A percentile compares a stretch with the other conserved stretches of the same genome.
phyloP scores from a whole-genome alignment of 2,329 filamentous ascomycete genomes.

The Cladophialophora carrionii region DNA sequence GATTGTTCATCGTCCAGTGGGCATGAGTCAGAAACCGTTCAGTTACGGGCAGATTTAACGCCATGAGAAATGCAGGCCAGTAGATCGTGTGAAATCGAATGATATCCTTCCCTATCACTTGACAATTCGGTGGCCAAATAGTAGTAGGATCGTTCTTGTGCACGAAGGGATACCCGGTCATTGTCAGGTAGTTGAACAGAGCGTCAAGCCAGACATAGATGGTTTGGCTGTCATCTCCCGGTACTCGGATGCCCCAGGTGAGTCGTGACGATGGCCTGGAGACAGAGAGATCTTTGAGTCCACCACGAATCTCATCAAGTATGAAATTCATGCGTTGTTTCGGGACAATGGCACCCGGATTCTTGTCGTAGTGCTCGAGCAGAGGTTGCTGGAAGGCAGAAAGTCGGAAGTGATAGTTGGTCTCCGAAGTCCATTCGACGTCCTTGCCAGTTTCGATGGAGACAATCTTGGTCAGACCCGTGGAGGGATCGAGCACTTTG shows the following conservation, averaged over 20 bases:
- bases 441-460: conserved; percentile 86
- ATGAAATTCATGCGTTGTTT: conserved; percentile 74
- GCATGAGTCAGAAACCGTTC: conserved; percentile 83
- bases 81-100: conserved; percentile 93
- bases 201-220: conserved; percentile 99
- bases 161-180: conserved; percentile 77
- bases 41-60: conserved; percentile 76
- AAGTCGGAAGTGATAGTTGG: conserved; percentile 92
- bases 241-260: conserved; percentile 86
- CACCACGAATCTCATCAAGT: conserved; percentile 72
- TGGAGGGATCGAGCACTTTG: conserved; percentile 73
- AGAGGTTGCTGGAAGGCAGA: conserved; percentile 79
- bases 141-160: conserved; percentile 64
- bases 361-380: conserved; percentile 75
- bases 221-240: conserved; percentile 80
- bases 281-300: conserved; percentile 84
- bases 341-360: conserved; percentile 78
- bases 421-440: conserved; percentile 92
- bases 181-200: conserved; percentile 89
- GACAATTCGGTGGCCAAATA: conserved; percentile 88
- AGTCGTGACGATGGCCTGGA: conserved; percentile 79
- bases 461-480: conserved; percentile 78
- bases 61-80: conserved; percentile 95
- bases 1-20: conserved; percentile 89
- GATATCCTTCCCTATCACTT: conserved; percentile 96